Conservation (phyloP, 2,329 filamentous ascomycete genomes). For the Penicillium sclerotiorum region DNA sequence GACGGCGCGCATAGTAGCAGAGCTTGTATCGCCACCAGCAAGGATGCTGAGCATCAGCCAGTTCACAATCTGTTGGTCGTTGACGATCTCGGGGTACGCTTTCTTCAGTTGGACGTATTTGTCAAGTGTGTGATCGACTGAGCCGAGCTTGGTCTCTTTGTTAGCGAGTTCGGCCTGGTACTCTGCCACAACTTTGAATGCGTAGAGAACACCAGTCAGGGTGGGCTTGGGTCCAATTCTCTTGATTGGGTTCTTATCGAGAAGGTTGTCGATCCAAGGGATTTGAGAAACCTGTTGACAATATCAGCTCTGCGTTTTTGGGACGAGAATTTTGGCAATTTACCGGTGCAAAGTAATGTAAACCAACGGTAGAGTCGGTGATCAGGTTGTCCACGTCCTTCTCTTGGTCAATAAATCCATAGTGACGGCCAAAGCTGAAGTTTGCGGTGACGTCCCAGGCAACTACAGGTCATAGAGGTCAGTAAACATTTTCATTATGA, state of each 20-base stretch:
- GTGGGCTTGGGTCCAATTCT: conserved; percentile 29
- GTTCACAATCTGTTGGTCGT: conserved; percentile 41
- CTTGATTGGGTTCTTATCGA: conserved; percentile 27
- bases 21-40: conserved; percentile 45
- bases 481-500: background rate
- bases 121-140: conserved; percentile 41
- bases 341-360: conserved; percentile 30
- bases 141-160: conserved; percentile 12
- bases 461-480: conserved; percentile 15
- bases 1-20: conserved; percentile 35
- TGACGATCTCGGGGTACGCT: conserved; percentile 35
- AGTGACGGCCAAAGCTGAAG: conserved; percentile 25
- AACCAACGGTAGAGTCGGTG: conserved; percentile 21
- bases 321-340: background rate
- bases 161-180: conserved; percentile 20
- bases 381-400: conserved; percentile 30
- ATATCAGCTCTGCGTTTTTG: background rate
- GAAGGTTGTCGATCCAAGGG: conserved; percentile 30
- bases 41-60: conserved; percentile 40
- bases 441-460: conserved; percentile 29
- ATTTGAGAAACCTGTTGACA: conserved; percentile 23
- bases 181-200: conserved; percentile 24
- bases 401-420: conserved; percentile 31
- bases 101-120: conserved; percentile 46
- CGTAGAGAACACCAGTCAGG: conserved; percentile 20